phyloP scores from a whole-genome alignment of 176 grass and related monocot species.

The Cenchrus americanus region DNA sequence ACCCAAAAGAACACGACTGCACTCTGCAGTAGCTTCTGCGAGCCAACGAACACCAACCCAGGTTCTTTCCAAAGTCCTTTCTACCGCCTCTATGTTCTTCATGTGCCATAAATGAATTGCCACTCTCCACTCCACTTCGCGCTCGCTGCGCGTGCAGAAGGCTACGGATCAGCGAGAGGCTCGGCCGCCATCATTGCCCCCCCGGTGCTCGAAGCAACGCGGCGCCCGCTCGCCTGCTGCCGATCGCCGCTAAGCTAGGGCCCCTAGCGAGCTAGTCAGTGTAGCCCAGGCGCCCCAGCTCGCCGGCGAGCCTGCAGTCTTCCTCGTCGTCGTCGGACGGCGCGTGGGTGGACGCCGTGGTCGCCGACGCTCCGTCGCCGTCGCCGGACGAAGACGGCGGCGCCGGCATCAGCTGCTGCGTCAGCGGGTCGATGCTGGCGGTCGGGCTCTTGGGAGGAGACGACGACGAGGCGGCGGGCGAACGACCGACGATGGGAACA shows the following conservation, averaged over 20 bases:
- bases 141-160: constrained; percentile 7
- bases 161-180: neutral
- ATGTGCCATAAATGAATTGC: constrained; percentile 49
- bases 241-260: neutral
- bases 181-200: constrained; percentile 33
- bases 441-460: constrained; percentile 27
- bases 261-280: constrained; percentile 42
- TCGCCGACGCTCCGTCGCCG: constrained; percentile 72
- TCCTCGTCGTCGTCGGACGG: constrained; percentile 65
- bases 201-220: constrained; percentile 26
- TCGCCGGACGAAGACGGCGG: constrained; percentile 50
- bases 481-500: constrained; percentile 66
- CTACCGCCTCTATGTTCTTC: neutral
- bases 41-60: neutral
- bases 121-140: constrained; percentile 21
- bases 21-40: neutral
- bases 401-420: constrained; percentile 26
- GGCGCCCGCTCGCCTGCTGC: neutral
- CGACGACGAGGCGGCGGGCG: constrained; percentile 10
- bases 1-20: constrained; percentile 36
- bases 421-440: constrained; percentile 31
- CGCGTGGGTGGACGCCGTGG: constrained; percentile 64
- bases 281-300: constrained; percentile 60
- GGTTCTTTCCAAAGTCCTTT: neutral
- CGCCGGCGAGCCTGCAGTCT: neutral